Base-by-base conservation (phyloP, 1,284 basidiomycete genomes). In the Tetrapyrgos nigripes region DNA sequence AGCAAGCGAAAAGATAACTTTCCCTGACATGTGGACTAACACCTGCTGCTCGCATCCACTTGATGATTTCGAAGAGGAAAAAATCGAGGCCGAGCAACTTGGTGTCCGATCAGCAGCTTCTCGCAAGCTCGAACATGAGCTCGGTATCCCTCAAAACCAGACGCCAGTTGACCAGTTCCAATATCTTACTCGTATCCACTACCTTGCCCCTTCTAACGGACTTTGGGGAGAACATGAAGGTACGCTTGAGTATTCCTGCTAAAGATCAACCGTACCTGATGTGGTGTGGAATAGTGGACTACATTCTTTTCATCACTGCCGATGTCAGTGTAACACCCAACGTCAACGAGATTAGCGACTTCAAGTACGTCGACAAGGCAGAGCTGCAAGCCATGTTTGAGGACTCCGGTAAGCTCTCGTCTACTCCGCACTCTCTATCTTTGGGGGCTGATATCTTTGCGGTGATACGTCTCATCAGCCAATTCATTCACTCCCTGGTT, bases 1-100 rank as follows among this genome's bases (percentile, higher is more conserved):
- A 46, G 97, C 97, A 10, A 83, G 88, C 26, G 96, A 98, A 81
- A 99, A 99, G 83, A 99, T 99, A 72, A 99, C 97, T 2, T 99
- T 99, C 81, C 97, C 97, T 1, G 88, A 94, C 72, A 96, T 98
- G 94, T 99, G 97, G 97, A 99, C 97, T 43, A 99, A 99, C 77
- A 99, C 97, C 3, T 99, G 97, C 76, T 99, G 97, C 80, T 97
- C 94, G 29, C 97, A 99, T 71, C 97, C 97, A 17, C 81, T 99
- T 55, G 89, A 93, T 64, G 97, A 99, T 77, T 92, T 96, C 64
- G 88, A 89, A 62, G 82, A 86, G 66, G 89, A 94, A 76, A 91
- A 91, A 73, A 78, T 90, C 10, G 92, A 94, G 78, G 73, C 83
- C 68, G 83, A 89, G 35, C 93, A 97, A 74, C 85, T 88, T 33